These are phyloP conservation scores for Fusarium tuaranense DNA, from an alignment of 2,329 filamentous ascomycete species.

Conservation along the genomic window DNA sequence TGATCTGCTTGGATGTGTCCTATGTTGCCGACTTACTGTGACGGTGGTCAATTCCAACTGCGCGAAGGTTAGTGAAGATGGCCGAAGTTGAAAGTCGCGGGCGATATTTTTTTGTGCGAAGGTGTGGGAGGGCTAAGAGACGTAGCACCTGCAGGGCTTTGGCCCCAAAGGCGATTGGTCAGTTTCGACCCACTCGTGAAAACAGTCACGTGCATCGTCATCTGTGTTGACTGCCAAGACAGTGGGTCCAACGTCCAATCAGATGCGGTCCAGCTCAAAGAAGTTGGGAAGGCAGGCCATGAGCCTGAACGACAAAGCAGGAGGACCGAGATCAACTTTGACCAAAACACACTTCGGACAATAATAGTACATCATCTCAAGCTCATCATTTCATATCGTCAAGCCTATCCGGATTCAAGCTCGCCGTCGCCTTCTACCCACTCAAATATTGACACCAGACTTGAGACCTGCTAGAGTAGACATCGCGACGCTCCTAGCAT, in stretches of 20 bases:
- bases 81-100: slow-evolving; percentile 52
- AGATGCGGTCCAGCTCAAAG: slow-evolving; percentile 24
- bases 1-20: slow-evolving; percentile 48
- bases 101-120: slow-evolving; percentile 58
- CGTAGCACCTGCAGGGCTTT: slow-evolving; percentile 52
- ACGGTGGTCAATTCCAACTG: slow-evolving; percentile 59
- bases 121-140: slow-evolving; percentile 54
- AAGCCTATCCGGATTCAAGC: not conserved
- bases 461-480: not conserved
- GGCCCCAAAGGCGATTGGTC: slow-evolving; percentile 51
- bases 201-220: slow-evolving; percentile 39
- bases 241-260: slow-evolving; percentile 38
- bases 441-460: not conserved
- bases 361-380: slow-evolving; percentile 9
- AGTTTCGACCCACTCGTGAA: slow-evolving; percentile 17
- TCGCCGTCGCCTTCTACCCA: not conserved
- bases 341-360: slow-evolving; percentile 4
- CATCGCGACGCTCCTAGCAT: slow-evolving; percentile 10
- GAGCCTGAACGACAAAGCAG: slow-evolving; percentile 31
- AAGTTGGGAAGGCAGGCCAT: slow-evolving; percentile 27
- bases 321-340: slow-evolving; percentile 20
- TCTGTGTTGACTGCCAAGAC: not conserved
- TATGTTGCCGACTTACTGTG: slow-evolving; percentile 59
- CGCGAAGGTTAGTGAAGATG: slow-evolving; percentile 55
- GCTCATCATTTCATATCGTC: not conserved